Evolutionary conservation across 352 stramenopile genomes (phyloP).

Genomic region (Pythium coloratum): DNA sequence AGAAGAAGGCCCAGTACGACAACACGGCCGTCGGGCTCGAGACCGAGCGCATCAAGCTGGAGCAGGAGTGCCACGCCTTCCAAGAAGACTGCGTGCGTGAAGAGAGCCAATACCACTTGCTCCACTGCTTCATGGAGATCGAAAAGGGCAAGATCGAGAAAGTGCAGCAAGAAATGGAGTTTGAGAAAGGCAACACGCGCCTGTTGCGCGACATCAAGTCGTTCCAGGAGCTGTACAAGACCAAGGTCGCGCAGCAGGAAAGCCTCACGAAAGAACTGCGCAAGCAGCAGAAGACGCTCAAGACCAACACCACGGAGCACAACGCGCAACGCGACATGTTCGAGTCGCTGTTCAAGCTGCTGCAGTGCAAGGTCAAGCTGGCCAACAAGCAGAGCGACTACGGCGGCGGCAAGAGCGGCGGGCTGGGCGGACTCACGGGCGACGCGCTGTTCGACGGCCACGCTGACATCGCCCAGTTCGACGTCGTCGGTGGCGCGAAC

Average conservation of each 20-base stretch:
- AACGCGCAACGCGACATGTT: constrained; percentile 87
- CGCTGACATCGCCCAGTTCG: constrained; percentile 72
- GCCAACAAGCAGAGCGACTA: constrained; percentile 28
- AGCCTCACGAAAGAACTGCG: constrained; percentile 87
- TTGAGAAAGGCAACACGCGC: constrained; percentile 75
- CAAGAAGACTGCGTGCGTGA: constrained; percentile 89
- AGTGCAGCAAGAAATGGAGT: constrained; percentile 85
- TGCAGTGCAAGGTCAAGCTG: constrained; percentile 76
- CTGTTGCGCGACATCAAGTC: constrained; percentile 86
- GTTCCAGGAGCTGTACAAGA: constrained; percentile 90
- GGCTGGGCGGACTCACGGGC: neutral
- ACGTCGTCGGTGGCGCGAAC: constrained; percentile 75
- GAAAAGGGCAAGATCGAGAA: constrained; percentile 77
- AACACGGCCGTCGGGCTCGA: constrained; percentile 86
- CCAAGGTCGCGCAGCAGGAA: constrained; percentile 91
- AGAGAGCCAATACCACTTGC: constrained; percentile 84
- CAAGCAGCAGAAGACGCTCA: constrained; percentile 90
- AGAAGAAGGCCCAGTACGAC: constrained; percentile 89
- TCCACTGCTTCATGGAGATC: constrained; percentile 79
- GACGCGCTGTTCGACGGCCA: constrained; percentile 53
- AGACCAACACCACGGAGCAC: constrained; percentile 73
- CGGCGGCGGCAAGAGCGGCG: constrained; percentile 19
- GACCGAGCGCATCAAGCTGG: constrained; percentile 88
- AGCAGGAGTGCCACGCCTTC: constrained; percentile 86
- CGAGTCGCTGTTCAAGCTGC: constrained; percentile 73